Conservation (phyloP, 257 asterid genomes). For the Solanum ossicruentum region DNA sequence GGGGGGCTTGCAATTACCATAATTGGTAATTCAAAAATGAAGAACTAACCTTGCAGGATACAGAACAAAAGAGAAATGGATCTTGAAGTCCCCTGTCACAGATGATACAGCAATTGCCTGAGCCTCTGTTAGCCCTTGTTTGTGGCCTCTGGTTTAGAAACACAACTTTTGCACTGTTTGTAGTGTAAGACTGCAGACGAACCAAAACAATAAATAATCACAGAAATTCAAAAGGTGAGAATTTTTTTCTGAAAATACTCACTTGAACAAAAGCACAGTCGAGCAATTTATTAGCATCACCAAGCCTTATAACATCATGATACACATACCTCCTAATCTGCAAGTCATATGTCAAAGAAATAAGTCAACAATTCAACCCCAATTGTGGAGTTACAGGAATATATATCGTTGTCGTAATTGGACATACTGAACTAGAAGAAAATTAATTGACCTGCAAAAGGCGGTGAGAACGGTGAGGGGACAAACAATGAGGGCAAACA, state of each 20-base stretch:
- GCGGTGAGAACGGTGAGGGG: slow-evolving; percentile 48
- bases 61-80: slow-evolving; percentile 40
- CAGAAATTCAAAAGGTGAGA: background rate
- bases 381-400: background rate
- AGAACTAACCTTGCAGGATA: slow-evolving; percentile 64
- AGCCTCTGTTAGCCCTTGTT: slow-evolving; percentile 22
- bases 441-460: slow-evolving; percentile 39
- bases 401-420: background rate
- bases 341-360: background rate
- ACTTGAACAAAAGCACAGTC: slow-evolving; percentile 72
- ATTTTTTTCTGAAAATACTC: background rate
- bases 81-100: slow-evolving; percentile 43
- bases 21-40: background rate
- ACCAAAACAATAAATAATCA: background rate
- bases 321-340: slow-evolving; percentile 50
- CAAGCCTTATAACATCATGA: slow-evolving; percentile 54
- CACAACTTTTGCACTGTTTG: slow-evolving; percentile 49
- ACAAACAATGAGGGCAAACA: slow-evolving; percentile 53
- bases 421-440: background rate
- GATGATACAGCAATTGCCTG: slow-evolving; percentile 33
- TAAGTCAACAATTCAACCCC: no score
- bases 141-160: slow-evolving; percentile 38
- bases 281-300: slow-evolving; percentile 35
- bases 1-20: background rate
- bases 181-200: slow-evolving; percentile 26